Evolutionary conservation across 169 alveolate genomes (phyloP), one percentile per base, ranked within the genome.

Genomic region (Cryptosporidium bovis): DNA sequence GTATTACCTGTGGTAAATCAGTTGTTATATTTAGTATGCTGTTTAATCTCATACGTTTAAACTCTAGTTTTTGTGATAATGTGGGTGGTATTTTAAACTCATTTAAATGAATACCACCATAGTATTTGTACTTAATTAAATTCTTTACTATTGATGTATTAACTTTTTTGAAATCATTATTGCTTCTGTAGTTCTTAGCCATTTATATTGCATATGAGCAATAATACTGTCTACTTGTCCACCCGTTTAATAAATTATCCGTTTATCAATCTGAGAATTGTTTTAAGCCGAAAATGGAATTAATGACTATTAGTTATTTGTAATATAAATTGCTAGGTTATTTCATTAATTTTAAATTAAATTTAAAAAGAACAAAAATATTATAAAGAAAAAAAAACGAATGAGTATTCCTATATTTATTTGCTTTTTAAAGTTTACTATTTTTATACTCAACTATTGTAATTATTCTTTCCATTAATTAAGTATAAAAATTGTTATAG

Each of bases 1-100:
- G 69, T 60, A 77, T 77, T 62, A 46, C 66, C 62, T 77, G 87
- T 24, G 87, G 87, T 24, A 77, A 56, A 77, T 77, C 87, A 62
- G 58, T 77, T 18, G 71, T 77, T 29, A 77, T 77, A 77, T 77
- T 40, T 34, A 77, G 27, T 20, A 77, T 46, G 34, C 87, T 60
- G 56, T 71, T 77, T 8, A 77, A 50, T 31, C 46, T 77, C 62
- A 77, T 56, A 16, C 77, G 58, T 31, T 77, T 77, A 27, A 77
- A 77, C 56, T 77, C 87, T 50, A 77, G 24, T 29, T 60, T 77
- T 31, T 77, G 87, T 34, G 87, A 60, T 60, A 77, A 10, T 62
- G 87, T 60, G 16, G 60, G 87, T 4, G 87, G 87, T 40, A 77
- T 77, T 60, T 40, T 56, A 60, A 44, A 77, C 13, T 31, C 64